Evolutionary conservation across 2,329 filamentous ascomycete species (phyloP), one percentile per base, ranked within the genome.

Genomic region (Thelonectria rubi): DNA sequence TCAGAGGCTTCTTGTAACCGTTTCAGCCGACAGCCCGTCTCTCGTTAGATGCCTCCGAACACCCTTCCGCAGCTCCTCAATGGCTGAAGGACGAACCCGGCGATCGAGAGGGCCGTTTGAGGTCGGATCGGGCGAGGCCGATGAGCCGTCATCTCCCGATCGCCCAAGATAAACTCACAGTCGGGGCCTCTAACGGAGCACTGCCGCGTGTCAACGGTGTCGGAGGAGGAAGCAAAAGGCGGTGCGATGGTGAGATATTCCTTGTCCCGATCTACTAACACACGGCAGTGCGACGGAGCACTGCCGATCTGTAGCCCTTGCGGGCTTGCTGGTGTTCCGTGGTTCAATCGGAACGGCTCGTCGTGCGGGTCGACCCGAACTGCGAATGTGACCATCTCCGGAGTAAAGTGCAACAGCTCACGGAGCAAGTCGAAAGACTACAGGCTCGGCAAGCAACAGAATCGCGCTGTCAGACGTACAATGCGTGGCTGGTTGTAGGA

Each of bases 141-240:
- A 58, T 2, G 43, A 50, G 21, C 17, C 26, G 24, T 37, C 47
- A 12, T 18, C 21, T 37, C 37, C 14, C 12, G 37, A 32, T 11
- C 51, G 40, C 47, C 48, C 48, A 14, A 50, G 20, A 43, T 15
- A 34, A 24, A 37, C 34, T 37, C 57, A 43, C 43, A 65, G 67
- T 1, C 65, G 64, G 11, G 67, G 67, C 0, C 45, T 69, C 5
- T 70, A 68, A 37, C 59, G 67, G 14, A 66, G 60, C 9, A 65
- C 67, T 2, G 67, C 67, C 0, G 67, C 67, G 0, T 69, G 67
- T 14, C 63, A 69, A 30, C 55, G 67, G 58, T 69, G 67, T 9
- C 67, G 67, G 5, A 64, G 67, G 7, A 62, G 67, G 15, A 69
- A 69, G 39, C 65, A 68, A 55, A 69, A 70, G 53, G 65, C 45